Percentiles rank a stretch among this genome's conserved stretches.
Conservation (phyloP, 2,329 filamentous ascomycete species). For the Apiospora marii region DNA sequence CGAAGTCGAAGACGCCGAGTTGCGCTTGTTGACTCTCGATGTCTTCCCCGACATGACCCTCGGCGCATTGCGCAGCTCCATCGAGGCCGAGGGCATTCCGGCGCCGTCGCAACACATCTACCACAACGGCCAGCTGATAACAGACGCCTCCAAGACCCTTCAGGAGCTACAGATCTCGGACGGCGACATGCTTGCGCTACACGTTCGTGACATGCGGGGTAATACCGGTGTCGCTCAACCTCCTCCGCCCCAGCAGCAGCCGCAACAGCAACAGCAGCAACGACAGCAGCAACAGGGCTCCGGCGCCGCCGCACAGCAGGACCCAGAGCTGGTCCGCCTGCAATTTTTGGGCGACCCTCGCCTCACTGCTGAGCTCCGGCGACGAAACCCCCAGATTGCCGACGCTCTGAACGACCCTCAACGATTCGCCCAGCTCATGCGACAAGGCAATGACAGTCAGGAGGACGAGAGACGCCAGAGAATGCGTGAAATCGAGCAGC, state of each 20-base stretch:
- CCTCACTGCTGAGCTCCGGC: constrained; percentile 73
- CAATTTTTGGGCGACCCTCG: constrained; percentile 82
- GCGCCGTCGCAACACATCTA: constrained; percentile 82
- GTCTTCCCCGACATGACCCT: constrained; percentile 76
- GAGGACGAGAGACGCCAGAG: constrained; percentile 77
- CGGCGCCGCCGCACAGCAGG: constrained; percentile 52
- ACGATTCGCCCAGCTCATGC: constrained; percentile 77
- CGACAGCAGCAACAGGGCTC: constrained; percentile 36
- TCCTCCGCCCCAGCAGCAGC: constrained; percentile 46
- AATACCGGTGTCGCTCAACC: constrained; percentile 49
- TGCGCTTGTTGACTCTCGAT: constrained; percentile 70
- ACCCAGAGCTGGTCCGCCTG: constrained; percentile 83
- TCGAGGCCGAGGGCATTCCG: constrained; percentile 83
- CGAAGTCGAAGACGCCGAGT: constrained; percentile 66
- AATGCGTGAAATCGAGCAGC: constrained; percentile 80
- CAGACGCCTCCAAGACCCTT: constrained; percentile 80
- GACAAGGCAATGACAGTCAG: constrained; percentile 73
- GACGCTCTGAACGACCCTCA: constrained; percentile 77
- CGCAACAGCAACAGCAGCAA: constrained; percentile 41
- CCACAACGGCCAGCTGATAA: constrained; percentile 85
- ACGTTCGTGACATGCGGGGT: constrained; percentile 70
- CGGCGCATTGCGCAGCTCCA: constrained; percentile 84
- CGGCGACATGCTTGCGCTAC: constrained; percentile 91
- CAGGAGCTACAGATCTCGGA: constrained; percentile 82
- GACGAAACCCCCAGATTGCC: constrained; percentile 79